Base-by-base conservation (phyloP, 306 rosid species). In the Ormosia emarginata region DNA sequence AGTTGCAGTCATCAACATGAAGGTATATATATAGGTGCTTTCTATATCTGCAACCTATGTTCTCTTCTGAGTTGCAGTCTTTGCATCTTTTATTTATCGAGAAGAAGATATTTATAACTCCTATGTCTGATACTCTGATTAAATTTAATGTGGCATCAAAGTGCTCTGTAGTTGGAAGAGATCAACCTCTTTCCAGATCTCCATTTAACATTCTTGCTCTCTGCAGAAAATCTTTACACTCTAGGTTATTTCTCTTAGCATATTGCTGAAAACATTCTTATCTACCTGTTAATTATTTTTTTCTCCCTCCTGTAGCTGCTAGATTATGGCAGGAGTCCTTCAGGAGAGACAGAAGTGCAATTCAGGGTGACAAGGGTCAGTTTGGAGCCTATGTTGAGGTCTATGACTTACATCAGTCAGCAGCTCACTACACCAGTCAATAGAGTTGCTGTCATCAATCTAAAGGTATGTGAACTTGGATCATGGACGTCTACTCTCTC, bases 381-480 rank as follows among this genome's bases (percentile, higher is more conserved):
- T 57, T 89, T 93, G 80, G 95, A 90, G 87, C 95, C 97, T 61
- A 93, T 93, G 97, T 70, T 93, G 85, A 84, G 83, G 76, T 93
- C 95, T 10, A 91, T 93, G 97, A 81, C 94, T 74, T 77, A 84
- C 68, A 91, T 91, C 75, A 84, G 91, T 79, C 94, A 91, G 71
- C 95, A 93, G 86, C 90, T 93, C 63, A 83, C 90, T 63, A 32
- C 87, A 58, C 91, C 95, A 43, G 83, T 86, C 83, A 91, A 93
- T 85, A 90, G 85, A 89, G 95, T 88, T 76, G 97, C 94, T 15
- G 90, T 91, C 81, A 88, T 93, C 74, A 91, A 87, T 91, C 90
- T 91, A 62, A 91, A 90, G 94, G 97, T 91, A 82, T 74, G 33
- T 13, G 30, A 62, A 74, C 65, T 11, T 59, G 67, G 58, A 55